A percentile compares a stretch with the other conserved stretches of the same genome.
These are phyloP conservation scores for Mycena indigotica DNA, from an alignment of 768 basidiomycete genomes.

Conservation along the genomic window DNA sequence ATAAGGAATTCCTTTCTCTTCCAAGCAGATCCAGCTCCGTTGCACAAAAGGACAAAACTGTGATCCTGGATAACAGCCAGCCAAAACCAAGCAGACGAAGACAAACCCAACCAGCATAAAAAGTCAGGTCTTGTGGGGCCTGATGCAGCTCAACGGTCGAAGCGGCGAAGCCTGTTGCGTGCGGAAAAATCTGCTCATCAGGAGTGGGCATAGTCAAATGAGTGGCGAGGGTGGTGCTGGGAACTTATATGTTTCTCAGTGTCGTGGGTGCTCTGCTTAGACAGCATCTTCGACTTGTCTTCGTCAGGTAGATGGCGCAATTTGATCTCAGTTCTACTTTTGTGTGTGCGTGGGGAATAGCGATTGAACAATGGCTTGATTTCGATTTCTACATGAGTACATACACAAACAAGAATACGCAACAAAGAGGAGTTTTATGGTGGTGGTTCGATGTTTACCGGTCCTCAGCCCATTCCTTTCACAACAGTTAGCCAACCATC, in stretches of 20 bases:
- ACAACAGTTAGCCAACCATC: slow-evolving; percentile 8
- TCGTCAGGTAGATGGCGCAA: neutral
- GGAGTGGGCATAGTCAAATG: slow-evolving; percentile 3
- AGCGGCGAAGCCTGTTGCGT: slow-evolving; percentile 58
- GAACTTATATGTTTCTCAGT: neutral
- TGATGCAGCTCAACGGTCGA: slow-evolving; percentile 55
- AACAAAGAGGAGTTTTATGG: no score
- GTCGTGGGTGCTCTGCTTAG: neutral
- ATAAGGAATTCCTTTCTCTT: slow-evolving; percentile 68
- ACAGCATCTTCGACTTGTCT: neutral
- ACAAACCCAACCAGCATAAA: slow-evolving; percentile 63
- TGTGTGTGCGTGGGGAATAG: no score
- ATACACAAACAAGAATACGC: no score
- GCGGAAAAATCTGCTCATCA: slow-evolving; percentile 48
- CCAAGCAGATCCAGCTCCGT: slow-evolving; percentile 65
- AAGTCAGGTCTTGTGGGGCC: slow-evolving; percentile 54
- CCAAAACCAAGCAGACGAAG: neutral
- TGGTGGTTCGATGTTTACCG: slow-evolving; percentile 60
- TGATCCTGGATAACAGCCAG: neutral
- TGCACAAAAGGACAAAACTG: slow-evolving; percentile 65
- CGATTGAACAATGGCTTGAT: no score
- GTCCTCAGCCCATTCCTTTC: slow-evolving; percentile 92
- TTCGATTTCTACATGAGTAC: neutral
- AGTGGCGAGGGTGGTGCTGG: neutral
- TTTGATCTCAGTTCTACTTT: no score